Percentiles rank a stretch among this genome's conserved stretches.
phyloP scores from a whole-genome alignment of 371 early-diverging fungal genomes.

The Rhizopus sp. region DNA sequence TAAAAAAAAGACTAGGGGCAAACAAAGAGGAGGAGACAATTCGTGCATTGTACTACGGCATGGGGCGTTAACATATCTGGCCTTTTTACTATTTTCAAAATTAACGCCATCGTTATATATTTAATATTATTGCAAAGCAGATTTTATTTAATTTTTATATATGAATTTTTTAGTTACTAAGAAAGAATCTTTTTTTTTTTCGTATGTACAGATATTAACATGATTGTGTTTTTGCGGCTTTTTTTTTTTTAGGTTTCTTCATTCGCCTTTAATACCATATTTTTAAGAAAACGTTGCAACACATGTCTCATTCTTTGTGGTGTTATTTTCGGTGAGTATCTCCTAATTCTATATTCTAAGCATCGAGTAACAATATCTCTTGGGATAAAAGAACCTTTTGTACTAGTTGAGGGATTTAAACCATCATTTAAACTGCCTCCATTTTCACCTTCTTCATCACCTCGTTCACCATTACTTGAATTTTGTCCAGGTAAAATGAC shows the following conservation, averaged over 20 bases:
- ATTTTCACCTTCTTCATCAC: no score
- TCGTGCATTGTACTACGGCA: background rate
- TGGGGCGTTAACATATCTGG: no score
- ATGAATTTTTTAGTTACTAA: no score
- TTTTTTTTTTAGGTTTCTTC: constrained; percentile 26
- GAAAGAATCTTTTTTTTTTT: background rate
- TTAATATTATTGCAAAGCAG: no score
- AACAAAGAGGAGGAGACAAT: background rate
- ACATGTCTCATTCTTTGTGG: constrained; percentile 53
- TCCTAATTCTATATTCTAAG: constrained; percentile 45
- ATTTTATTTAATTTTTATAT: no score
- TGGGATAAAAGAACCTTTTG: constrained; percentile 36
- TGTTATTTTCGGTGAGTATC: constrained; percentile 47
- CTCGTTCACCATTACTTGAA: no score
- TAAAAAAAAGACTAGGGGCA: no score
- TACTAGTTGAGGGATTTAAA: no score
- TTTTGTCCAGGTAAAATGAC: constrained; percentile 41
- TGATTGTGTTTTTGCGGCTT: background rate
- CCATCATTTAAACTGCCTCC: constrained; percentile 6
- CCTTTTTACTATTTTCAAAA: no score
- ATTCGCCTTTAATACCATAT: constrained; percentile 49
- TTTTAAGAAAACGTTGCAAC: constrained; percentile 50
- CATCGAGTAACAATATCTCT: constrained; percentile 50
- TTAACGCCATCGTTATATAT: no score
- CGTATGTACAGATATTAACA: no score